phyloP scores from a whole-genome alignment of 148 eudicot species.

The Beta vulgaris region DNA sequence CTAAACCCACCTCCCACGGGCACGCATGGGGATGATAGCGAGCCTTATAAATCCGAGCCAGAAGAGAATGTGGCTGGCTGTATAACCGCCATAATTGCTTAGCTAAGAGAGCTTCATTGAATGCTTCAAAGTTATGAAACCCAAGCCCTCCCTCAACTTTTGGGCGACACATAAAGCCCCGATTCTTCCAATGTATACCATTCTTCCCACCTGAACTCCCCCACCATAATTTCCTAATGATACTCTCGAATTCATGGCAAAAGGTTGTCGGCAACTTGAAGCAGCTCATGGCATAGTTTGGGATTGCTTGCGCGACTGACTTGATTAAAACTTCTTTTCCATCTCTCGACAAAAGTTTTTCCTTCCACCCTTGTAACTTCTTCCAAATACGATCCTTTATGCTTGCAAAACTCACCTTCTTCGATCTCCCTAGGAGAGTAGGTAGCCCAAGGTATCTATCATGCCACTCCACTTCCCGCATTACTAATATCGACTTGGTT shows the following conservation, averaged over 20 bases:
- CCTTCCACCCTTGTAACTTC: constrained; percentile 1
- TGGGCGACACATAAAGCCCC: neutral
- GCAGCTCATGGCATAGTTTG: neutral
- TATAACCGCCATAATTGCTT: neutral
- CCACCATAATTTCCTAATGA: neutral
- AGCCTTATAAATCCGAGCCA: neutral
- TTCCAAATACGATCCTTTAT: neutral
- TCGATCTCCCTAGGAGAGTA: neutral
- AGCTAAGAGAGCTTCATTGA: neutral
- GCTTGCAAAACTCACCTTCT: neutral
- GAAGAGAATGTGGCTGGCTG: neutral
- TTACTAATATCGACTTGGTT: too few species aligned
- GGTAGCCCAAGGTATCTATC: neutral
- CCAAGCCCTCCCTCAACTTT: neutral
- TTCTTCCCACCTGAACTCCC: neutral
- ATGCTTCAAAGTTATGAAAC: neutral
- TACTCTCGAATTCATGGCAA: neutral
- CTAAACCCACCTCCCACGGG: too few species aligned
- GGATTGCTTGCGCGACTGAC: neutral
- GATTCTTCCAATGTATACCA: neutral
- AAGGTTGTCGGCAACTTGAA: neutral
- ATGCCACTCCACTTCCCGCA: neutral
- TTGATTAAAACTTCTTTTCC: neutral
- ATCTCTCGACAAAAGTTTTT: neutral
- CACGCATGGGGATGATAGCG: neutral